Evolutionary conservation across 1,284 basidiomycete species (phyloP).

Genomic region (Schizopora paradoxa): DNA sequence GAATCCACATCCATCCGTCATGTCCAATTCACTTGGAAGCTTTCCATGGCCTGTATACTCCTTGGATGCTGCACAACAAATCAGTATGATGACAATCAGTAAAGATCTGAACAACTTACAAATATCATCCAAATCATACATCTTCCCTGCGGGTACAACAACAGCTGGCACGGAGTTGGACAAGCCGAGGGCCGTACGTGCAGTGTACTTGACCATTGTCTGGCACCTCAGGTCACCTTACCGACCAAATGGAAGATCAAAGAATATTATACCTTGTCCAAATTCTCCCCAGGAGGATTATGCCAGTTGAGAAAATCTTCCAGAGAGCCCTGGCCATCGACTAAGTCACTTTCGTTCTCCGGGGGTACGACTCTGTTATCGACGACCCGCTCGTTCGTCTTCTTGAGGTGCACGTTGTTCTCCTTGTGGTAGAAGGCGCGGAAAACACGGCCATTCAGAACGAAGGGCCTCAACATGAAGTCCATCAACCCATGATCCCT

Average conservation of each 20-base stretch:
- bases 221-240: conserved; percentile 20
- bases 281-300: conserved; percentile 31
- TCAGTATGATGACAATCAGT: conserved; percentile 3
- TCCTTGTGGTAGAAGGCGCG: conserved; percentile 42
- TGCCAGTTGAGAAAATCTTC: conserved; percentile 31
- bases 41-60: conserved; percentile 23
- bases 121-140: conserved; percentile 33
- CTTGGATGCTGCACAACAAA: conserved; percentile 18
- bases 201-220: conserved; percentile 49
- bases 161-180: conserved; percentile 38
- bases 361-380: conserved; percentile 28
- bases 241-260: neutral
- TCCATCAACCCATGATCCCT: conserved; percentile 24
- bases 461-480: conserved; percentile 35
- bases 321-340: conserved; percentile 28
- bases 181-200: conserved; percentile 40
- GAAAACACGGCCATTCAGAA: conserved; percentile 39
- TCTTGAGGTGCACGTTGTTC: conserved; percentile 36
- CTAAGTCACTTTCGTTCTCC: conserved; percentile 17
- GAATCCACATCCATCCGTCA: conserved; percentile 51
- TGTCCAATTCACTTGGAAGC: conserved; percentile 33
- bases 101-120: conserved; percentile 26
- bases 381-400: conserved; percentile 33
- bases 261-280: conserved; percentile 28
- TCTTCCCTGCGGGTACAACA: conserved; percentile 22